phyloP scores from a whole-genome alignment of 495 filamentous ascomycete species.

The Achaetomiella virescens region DNA sequence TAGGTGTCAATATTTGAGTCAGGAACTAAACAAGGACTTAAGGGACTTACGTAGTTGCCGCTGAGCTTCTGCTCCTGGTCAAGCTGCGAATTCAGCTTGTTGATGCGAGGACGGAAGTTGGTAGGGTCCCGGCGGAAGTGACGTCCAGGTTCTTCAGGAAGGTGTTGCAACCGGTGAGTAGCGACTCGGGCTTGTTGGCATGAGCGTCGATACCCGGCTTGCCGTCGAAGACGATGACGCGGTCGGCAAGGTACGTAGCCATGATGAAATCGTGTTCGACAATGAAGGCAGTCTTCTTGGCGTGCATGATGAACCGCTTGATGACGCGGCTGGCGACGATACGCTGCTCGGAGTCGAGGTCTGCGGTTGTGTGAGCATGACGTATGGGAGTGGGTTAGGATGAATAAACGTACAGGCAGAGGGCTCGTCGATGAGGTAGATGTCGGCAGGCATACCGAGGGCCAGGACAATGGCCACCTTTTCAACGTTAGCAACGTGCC shows the following conservation, averaged over 20 bases:
- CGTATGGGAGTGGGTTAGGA: neutral
- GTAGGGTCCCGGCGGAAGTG: constrained; percentile 97
- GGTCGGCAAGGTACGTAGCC: constrained; percentile 93
- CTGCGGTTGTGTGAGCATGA: constrained; percentile 9
- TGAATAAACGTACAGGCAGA: constrained; percentile 26
- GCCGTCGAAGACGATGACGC: constrained; percentile 97
- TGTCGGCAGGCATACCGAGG: constrained; percentile 91
- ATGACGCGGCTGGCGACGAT: constrained; percentile 95
- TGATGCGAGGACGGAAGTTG: constrained; percentile 94
- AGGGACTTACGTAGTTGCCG: constrained; percentile 77
- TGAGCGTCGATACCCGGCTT: constrained; percentile 79
- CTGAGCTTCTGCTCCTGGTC: constrained; percentile 94
- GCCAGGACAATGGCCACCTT: constrained; percentile 89
- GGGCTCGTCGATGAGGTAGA: constrained; percentile 92
- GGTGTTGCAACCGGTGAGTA: constrained; percentile 92
- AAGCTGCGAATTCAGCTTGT: constrained; percentile 90
- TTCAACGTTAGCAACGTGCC: constrained; percentile 6
- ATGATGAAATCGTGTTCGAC: constrained; percentile 99
- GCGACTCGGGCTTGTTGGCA: constrained; percentile 82
- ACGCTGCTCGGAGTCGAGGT: constrained; percentile 95
- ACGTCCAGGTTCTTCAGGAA: constrained; percentile 95
- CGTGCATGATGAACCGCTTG: constrained; percentile 99
- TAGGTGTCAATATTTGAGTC: constrained; percentile 10
- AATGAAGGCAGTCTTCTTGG: constrained; percentile 98
- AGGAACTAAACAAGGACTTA: neutral